phyloP scores from a whole-genome alignment of 75 land plant species.

The Azolla pinnata region DNA sequence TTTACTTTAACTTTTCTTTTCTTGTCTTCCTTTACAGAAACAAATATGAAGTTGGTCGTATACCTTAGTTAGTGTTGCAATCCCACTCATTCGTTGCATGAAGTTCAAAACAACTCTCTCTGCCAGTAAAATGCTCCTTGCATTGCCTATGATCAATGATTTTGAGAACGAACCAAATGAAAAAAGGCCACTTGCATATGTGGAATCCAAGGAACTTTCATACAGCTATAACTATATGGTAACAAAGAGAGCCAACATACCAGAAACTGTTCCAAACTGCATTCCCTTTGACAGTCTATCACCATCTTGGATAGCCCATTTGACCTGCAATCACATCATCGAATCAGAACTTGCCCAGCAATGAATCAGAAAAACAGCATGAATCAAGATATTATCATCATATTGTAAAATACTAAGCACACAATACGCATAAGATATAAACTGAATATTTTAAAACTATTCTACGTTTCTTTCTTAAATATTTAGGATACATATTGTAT shows the following conservation, averaged over 20 bases:
- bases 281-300: conserved; percentile 51
- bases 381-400: no score
- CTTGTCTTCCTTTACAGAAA: not conserved
- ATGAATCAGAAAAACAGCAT: no score
- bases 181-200: not conserved
- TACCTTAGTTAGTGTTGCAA: conserved; percentile 90
- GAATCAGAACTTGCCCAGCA: no score
- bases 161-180: not conserved
- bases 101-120: conserved; percentile 92
- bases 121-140: conserved; percentile 73
- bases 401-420: no score
- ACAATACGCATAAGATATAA: no score
- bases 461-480: no score
- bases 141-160: conserved; percentile 56
- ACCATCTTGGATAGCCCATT: conserved; percentile 80
- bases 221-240: not conserved
- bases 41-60: not conserved
- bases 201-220: not conserved
- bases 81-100: conserved; percentile 99
- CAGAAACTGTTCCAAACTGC: conserved; percentile 73
- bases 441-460: no score
- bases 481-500: no score
- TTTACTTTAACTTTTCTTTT: not conserved
- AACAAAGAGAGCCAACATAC: conserved; percentile 23
- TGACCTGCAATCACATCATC: conserved; percentile 57